Percentiles rank a stretch among this genome's conserved stretches.
These are phyloP conservation scores for Arachis monticola DNA, from an alignment of 331 rosid genomes.

Conservation along the genomic window DNA sequence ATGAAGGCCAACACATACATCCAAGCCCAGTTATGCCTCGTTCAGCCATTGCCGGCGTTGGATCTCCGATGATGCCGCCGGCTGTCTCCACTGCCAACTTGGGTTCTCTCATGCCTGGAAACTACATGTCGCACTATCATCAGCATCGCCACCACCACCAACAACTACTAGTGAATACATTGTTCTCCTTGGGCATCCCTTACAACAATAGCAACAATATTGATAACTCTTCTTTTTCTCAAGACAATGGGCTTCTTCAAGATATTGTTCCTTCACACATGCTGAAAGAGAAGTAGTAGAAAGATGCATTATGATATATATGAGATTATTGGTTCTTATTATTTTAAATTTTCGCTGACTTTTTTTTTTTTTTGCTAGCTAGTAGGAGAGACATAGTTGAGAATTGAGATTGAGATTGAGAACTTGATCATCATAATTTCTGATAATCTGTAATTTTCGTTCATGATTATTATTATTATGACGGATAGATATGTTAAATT, in stretches of 20 bases:
- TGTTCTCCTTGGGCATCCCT: constrained; percentile 46
- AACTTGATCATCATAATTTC: background rate
- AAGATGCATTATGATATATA: background rate
- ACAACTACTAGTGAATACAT: constrained; percentile 36
- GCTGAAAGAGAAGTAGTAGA: constrained; percentile 68
- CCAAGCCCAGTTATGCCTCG: constrained; percentile 76
- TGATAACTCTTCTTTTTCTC: constrained; percentile 36
- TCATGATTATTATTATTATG: constrained; percentile 43
- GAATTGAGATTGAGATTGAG: background rate
- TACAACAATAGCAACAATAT: constrained; percentile 5
- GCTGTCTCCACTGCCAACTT: constrained; percentile 28
- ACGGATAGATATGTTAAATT: background rate
- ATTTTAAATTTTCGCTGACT: constrained; percentile 41
- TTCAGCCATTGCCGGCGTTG: constrained; percentile 37
- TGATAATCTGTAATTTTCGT: constrained; percentile 51
- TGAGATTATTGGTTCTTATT: too few relatives aligned
- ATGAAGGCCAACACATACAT: constrained; percentile 95
- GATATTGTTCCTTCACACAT: constrained; percentile 85
- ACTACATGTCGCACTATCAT: constrained; percentile 47
- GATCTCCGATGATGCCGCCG: constrained; percentile 34
- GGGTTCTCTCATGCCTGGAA: constrained; percentile 44
- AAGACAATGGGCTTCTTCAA: constrained; percentile 93
- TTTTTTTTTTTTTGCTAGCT: constrained; percentile 4
- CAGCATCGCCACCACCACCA: constrained; percentile 18
- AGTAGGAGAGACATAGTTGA: constrained; percentile 35